Base-by-base conservation (phyloP, 169 alveolate genomes). In the Cyclospora cayetanensis region DNA sequence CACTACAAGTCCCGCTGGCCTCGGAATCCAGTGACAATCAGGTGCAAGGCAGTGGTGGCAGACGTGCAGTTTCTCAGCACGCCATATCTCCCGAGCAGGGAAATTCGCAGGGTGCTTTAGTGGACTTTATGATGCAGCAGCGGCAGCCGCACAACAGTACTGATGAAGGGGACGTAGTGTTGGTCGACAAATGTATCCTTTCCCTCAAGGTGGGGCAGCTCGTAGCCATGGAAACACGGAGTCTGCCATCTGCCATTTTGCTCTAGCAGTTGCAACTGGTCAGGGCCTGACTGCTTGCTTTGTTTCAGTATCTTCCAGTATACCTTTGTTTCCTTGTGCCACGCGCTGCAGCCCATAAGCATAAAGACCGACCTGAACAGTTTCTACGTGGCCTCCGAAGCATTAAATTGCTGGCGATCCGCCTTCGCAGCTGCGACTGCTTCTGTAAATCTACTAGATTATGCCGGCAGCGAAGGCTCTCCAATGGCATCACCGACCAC, bases 341-440 rank as follows among this genome's bases (percentile, higher is more conserved):
- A n/a, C n/a, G n/a, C n/a, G 35, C 39, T 80, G 89, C 55, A 80
- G 89, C 89, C 89, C 53, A 53, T 80, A 25, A 80, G 74, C 76
- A n/a, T 80, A 50, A 37, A 65, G 89, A 80, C 72, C 9, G 89
- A 80, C 31, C n/a, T 80, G n/a, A 80, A 52, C 53, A 80, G 70
- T 31, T 39, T 80, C 31, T 80, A 80, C 72, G 37, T 80, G 50
- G 74, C 52, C 0, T 50, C 89, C 7, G 89, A 80, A 41, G 89
- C 89, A 7, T 18, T 50, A 29, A 80, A 53, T 39, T 80, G 89
- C 72, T 80, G 89, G 89, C 72, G 37, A 39, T 46, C 89, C 29
- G 89, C 89, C 89, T 80, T 70, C 76, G 89, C 89, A 46, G 89
- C 89, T 22, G 72, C 89, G n/a, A 80, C 74, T 41, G 20, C 35